A percentile compares a stretch with the other conserved stretches of the same genome.
These are phyloP conservation scores for Aphanomyces invadans DNA, from an alignment of 352 stramenopile genomes.

Conservation along the genomic window DNA sequence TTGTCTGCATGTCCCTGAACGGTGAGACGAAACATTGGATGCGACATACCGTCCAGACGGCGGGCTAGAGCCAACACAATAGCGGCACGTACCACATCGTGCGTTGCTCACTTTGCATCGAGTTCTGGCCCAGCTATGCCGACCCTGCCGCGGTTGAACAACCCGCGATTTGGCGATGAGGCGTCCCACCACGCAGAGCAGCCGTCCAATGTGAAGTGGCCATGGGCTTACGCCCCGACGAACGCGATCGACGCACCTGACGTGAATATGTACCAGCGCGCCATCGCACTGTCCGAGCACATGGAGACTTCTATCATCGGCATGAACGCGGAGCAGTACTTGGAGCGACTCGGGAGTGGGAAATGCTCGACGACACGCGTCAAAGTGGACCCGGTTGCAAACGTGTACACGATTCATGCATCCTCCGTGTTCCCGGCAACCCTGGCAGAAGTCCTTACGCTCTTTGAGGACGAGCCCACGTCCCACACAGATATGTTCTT, in stretches of 20 bases:
- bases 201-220: background rate
- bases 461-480: background rate
- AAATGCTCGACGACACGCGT: background rate
- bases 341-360: constrained; percentile 6
- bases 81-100: too few relatives aligned
- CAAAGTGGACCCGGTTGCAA: background rate
- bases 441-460: background rate
- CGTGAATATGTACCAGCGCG: background rate
- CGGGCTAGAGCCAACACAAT: too few relatives aligned
- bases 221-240: background rate
- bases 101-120: too few relatives aligned
- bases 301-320: constrained; percentile 2
- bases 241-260: background rate
- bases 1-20: too few relatives aligned
- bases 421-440: background rate
- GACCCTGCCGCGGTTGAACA: too few relatives aligned
- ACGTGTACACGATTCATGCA: constrained; percentile 8
- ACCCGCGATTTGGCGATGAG: background rate
- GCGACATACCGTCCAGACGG: too few relatives aligned
- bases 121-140: too few relatives aligned
- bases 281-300: background rate
- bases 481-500: background rate
- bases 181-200: background rate
- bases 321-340: constrained; percentile 11
- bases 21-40: too few relatives aligned